phyloP scores from a whole-genome alignment of 2,329 filamentous ascomycete species.

The Chaetomium globosum region DNA sequence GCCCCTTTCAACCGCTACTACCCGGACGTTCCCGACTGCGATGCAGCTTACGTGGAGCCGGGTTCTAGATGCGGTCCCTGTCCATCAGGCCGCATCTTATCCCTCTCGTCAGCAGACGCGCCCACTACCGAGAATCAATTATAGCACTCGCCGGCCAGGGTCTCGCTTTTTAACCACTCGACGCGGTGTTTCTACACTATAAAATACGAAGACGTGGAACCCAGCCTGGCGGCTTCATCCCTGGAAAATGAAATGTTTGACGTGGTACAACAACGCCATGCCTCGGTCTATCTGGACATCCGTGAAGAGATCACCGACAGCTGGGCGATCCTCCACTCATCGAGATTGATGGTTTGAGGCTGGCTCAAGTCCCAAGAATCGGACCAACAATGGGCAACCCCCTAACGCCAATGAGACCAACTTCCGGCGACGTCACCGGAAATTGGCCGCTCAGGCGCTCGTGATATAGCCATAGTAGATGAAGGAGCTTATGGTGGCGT shows the following conservation, averaged over 20 bases:
- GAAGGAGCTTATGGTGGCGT: slow-evolving; percentile 13
- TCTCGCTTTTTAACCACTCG: not conserved
- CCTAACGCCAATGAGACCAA: not conserved
- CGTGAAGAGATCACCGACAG: slow-evolving; percentile 22
- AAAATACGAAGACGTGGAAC: slow-evolving; percentile 20
- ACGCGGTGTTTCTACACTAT: slow-evolving; percentile 1
- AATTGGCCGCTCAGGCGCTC: not conserved
- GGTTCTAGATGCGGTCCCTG: not conserved
- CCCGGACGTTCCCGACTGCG: not conserved
- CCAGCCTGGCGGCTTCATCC: slow-evolving; percentile 2
- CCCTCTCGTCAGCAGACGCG: not conserved
- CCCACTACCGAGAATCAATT: not conserved
- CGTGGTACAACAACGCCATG: slow-evolving; percentile 19
- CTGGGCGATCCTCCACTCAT: not conserved
- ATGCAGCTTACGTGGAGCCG: slow-evolving; percentile 7
- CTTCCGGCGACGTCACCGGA: not conserved
- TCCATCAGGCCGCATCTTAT: no score
- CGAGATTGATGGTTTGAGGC: not conserved
- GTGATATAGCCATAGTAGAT: slow-evolving; percentile 3
- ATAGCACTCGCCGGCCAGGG: not conserved
- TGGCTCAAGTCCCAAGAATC: not conserved
- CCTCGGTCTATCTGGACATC: slow-evolving; percentile 20
- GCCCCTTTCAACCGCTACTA: not conserved
- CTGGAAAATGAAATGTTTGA: not conserved
- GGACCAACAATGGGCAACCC: not conserved